A percentile compares a stretch with the other conserved stretches of the same genome.
Evolutionary conservation across 345 rosid species (phyloP).

Genomic region (Pistacia atlantica): DNA sequence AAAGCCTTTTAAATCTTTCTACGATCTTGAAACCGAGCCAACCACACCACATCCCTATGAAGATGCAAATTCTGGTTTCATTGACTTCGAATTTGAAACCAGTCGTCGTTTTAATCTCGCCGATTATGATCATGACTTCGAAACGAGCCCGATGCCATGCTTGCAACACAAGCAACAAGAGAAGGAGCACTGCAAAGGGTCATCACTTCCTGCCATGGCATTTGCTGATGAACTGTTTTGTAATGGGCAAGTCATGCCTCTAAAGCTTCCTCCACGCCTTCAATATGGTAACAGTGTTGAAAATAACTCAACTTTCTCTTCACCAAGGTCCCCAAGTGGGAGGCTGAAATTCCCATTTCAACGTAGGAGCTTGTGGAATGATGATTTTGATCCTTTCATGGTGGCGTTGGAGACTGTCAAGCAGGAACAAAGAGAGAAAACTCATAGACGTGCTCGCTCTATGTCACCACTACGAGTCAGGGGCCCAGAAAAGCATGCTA

Average conservation of each 20-base stretch:
- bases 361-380: constrained; percentile 46
- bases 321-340: constrained; percentile 22
- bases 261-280: constrained; percentile 48
- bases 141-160: background rate
- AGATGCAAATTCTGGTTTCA: constrained; percentile 21
- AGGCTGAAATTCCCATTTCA: constrained; percentile 27
- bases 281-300: background rate
- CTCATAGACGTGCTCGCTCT: constrained; percentile 35
- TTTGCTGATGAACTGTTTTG: constrained; percentile 61
- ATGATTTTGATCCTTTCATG: constrained; percentile 61
- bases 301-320: constrained; percentile 9
- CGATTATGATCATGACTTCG: background rate
- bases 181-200: constrained; percentile 12
- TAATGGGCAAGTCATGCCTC: constrained; percentile 47
- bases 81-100: constrained; percentile 41
- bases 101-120: constrained; percentile 25
- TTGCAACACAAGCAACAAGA: background rate
- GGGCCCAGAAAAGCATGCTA: background rate
- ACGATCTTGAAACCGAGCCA: constrained; percentile 12
- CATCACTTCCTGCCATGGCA: constrained; percentile 44
- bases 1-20: background rate
- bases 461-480: constrained; percentile 31
- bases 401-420: constrained; percentile 50
- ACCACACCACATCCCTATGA: background rate
- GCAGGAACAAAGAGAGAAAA: constrained; percentile 17